phyloP scores from a whole-genome alignment of 169 alveolate genomes.

The Pseudocohnilembus persalinus region DNA sequence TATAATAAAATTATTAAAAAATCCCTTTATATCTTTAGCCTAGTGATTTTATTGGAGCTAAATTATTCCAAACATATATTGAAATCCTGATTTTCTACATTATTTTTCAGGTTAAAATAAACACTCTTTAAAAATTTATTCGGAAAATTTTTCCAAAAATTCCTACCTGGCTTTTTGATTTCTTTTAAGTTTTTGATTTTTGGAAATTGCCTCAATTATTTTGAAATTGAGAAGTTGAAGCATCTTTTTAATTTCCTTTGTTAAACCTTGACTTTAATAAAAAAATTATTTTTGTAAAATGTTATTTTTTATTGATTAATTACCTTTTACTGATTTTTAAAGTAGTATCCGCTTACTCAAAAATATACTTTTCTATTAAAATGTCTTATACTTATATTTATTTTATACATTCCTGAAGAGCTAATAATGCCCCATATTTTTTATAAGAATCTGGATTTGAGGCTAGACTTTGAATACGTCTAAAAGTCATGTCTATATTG shows the following conservation, averaged over 20 bases:
- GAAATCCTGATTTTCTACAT: no score
- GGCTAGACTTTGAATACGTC: conserved; percentile 76
- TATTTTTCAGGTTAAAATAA: no score
- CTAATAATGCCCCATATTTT: conserved; percentile 64
- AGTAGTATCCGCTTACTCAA: background rate
- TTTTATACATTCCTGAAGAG: conserved; percentile 40
- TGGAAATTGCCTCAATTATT: background rate
- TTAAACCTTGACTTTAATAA: background rate
- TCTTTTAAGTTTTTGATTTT: background rate
- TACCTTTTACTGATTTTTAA: conserved; percentile 2
- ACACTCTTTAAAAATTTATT: no score
- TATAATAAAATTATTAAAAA: no score
- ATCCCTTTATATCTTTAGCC: no score
- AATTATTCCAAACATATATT: no score
- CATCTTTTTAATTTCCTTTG: background rate
- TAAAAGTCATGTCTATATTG: conserved; percentile 68
- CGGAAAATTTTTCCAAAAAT: no score
- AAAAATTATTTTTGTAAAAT: background rate
- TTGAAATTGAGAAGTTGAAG: background rate
- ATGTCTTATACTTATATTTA: conserved; percentile 23
- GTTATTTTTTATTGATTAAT: background rate
- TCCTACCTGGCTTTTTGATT: no score
- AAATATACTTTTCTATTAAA: conserved; percentile 31
- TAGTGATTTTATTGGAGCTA: no score
- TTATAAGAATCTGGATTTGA: conserved; percentile 79